Conservation (phyloP, 1,139 yeast genomes). For the Debaryomyces robertsiae region DNA sequence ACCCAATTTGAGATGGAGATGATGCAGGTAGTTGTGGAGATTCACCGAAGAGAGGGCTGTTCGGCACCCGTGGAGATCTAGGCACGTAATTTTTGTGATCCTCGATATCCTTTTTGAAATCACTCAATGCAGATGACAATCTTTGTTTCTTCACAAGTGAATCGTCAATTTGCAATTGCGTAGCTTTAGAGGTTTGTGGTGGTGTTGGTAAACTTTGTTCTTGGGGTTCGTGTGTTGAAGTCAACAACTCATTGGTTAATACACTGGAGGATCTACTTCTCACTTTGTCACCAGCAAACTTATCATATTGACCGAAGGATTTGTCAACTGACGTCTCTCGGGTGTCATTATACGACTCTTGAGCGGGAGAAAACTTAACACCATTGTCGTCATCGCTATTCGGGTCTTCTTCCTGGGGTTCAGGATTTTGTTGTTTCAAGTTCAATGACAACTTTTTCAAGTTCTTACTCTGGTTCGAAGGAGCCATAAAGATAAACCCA, state of each 20-base stretch:
- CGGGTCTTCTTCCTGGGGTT: constrained; percentile 8
- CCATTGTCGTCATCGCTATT: constrained; percentile 15
- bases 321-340: constrained; percentile 20
- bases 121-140: constrained; percentile 34
- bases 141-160: constrained; percentile 17
- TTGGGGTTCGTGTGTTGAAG: constrained; percentile 15
- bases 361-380: constrained; percentile 13
- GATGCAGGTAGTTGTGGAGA: constrained; percentile 14
- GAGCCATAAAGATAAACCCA: constrained; percentile 2
- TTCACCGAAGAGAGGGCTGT: constrained; percentile 4
- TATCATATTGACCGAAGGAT: not conserved
- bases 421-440: constrained; percentile 17
- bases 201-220: constrained; percentile 6
- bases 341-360: constrained; percentile 20
- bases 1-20: constrained; percentile 18
- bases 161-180: constrained; percentile 1
- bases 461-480: constrained; percentile 23
- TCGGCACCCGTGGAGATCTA: constrained; percentile 13
- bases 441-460: constrained; percentile 35
- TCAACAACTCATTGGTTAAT: constrained; percentile 18
- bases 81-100: constrained; percentile 25
- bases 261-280: constrained; percentile 16
- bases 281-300: not conserved
- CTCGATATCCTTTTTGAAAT: constrained; percentile 33
- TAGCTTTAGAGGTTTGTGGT: constrained; percentile 4